These are phyloP conservation scores for Zostera marina DNA, from an alignment of 116 monocot genomes.

Conservation along the genomic window DNA sequence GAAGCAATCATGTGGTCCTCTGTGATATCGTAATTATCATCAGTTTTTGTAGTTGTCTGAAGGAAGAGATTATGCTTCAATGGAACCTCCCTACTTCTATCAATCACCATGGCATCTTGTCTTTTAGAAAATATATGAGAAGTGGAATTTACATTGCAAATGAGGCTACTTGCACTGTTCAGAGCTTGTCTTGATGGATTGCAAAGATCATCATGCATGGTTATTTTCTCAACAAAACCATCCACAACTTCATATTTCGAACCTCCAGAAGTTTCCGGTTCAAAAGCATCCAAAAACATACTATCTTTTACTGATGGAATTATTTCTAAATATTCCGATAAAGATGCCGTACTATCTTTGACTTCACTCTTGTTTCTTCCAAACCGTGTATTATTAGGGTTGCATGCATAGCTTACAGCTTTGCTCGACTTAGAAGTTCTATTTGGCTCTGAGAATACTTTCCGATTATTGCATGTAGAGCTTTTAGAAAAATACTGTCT, in stretches of 20 bases:
- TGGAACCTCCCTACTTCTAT: neutral
- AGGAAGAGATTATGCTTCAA: neutral
- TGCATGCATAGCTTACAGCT: conserved; percentile 2
- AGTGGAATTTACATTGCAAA: neutral
- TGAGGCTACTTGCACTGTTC: neutral
- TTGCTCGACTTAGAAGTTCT: neutral
- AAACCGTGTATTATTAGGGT: conserved; percentile 23
- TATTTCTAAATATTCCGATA: neutral
- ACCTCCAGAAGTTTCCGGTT: neutral
- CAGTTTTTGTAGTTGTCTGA: neutral
- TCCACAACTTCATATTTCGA: neutral
- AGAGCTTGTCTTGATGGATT: neutral
- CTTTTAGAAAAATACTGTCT: conserved; percentile 3
- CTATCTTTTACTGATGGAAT: conserved; percentile 1
- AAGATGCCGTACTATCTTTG: too few relatives aligned
- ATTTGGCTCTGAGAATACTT: neutral
- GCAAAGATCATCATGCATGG: neutral
- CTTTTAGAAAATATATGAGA: neutral
- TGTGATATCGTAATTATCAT: neutral
- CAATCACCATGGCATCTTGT: neutral
- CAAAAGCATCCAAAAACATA: neutral
- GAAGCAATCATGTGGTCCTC: neutral
- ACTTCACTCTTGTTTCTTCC: conserved; percentile 25
- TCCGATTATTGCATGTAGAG: too few relatives aligned
- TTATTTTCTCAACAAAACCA: neutral